phyloP scores from a whole-genome alignment of 139 green algal species.

The Asterochloris erici region DNA sequence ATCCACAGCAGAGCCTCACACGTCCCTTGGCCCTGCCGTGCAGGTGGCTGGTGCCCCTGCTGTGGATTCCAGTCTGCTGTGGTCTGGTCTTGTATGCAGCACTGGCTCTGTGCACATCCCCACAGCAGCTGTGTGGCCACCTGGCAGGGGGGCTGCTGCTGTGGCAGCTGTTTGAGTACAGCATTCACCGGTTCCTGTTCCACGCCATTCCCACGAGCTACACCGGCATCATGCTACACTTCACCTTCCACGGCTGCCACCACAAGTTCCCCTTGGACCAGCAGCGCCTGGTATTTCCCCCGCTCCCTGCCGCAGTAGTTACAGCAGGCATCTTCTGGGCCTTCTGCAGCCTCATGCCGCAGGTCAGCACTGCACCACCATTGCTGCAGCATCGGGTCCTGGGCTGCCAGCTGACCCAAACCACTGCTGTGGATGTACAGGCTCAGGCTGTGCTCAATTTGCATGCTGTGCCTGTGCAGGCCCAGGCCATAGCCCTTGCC shows the following conservation, averaged over 20 bases:
- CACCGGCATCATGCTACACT: conserved; percentile 79
- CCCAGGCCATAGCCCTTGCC: conserved; percentile 40
- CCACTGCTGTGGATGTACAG: not conserved
- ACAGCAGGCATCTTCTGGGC: conserved; percentile 30
- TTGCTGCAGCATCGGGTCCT: not conserved
- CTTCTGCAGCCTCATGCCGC: conserved; percentile 31
- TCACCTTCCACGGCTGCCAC: conserved; percentile 93
- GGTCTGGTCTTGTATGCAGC: not conserved
- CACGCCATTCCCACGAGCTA: conserved; percentile 55
- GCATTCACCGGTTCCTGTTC: conserved; percentile 90
- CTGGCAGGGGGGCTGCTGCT: conserved; percentile 52
- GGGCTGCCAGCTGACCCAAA: not conserved
- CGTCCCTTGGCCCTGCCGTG: not conserved
- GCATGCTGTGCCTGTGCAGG: conserved; percentile 1
- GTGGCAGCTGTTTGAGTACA: conserved; percentile 91
- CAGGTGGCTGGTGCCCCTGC: conserved; percentile 80
- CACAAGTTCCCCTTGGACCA: conserved; percentile 92
- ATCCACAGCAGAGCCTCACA: not conserved
- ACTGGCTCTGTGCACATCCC: not conserved
- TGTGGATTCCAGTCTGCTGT: conserved; percentile 79
- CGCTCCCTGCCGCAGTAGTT: conserved; percentile 58
- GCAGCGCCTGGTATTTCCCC: conserved; percentile 91
- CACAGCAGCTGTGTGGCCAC: not conserved
- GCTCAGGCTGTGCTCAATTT: not conserved
- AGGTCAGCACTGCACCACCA: conserved; percentile 12